Evolutionary conservation across 805 yeast species (phyloP).

Genomic region (Blastobotrys attinorum): DNA sequence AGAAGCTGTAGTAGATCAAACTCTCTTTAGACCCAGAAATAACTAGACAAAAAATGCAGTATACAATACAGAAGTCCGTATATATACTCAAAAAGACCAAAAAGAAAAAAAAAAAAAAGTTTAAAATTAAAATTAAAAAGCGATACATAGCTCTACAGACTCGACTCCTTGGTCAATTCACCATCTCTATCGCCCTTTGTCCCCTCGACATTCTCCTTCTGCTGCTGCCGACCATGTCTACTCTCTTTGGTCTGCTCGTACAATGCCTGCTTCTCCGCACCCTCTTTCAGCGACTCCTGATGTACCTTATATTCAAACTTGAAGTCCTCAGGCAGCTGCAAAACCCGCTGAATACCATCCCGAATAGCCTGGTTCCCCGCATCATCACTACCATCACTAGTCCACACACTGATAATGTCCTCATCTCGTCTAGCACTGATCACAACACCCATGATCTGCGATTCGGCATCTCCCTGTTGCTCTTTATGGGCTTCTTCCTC

Average conservation of each 20-base stretch:
- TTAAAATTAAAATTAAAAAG: no score
- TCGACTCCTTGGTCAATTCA: no score
- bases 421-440: constrained; percentile 53
- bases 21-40: no score
- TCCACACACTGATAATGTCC: constrained; percentile 56
- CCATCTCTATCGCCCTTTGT: no score
- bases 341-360: constrained; percentile 15
- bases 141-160: neutral
- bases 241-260: constrained; percentile 7
- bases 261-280: constrained; percentile 16
- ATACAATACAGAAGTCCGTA: no score
- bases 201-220: neutral
- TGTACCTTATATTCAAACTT: constrained; percentile 26
- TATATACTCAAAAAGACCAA: no score
- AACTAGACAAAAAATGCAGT: no score
- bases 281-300: constrained; percentile 24
- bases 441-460: constrained; percentile 54
- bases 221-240: no score
- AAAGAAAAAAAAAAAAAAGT: no score
- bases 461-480: no score
- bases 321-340: constrained; percentile 12
- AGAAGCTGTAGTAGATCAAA: no score
- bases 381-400: constrained; percentile 34
- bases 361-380: constrained; percentile 17
- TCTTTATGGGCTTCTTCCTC: constrained; percentile 21